Evolutionary conservation across 1,284 basidiomycete genomes (phyloP).

Genomic region (Boletus hoseneyae): DNA sequence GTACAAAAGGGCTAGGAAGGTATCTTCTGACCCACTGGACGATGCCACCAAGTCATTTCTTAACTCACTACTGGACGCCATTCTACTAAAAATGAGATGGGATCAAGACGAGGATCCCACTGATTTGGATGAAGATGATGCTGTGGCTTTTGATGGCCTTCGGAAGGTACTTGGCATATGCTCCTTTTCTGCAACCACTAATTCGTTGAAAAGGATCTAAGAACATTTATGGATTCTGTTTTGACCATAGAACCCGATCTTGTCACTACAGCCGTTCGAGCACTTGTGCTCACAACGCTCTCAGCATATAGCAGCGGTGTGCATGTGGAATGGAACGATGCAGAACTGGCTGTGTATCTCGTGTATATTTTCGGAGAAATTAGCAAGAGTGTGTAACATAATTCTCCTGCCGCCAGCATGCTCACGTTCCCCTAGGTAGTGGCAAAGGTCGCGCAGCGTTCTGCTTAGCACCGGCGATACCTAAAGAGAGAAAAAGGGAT

Average conservation of each 20-base stretch:
- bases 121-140: constrained; percentile 88
- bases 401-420: background rate
- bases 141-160: constrained; percentile 79
- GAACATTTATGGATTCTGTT: constrained; percentile 79
- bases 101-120: constrained; percentile 77
- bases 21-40: constrained; percentile 63
- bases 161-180: constrained; percentile 59
- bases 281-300: constrained; percentile 73
- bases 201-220: constrained; percentile 59
- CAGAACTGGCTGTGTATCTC: constrained; percentile 89
- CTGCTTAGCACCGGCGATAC: constrained; percentile 62
- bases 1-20: constrained; percentile 79
- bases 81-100: constrained; percentile 93
- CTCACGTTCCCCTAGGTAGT: constrained; percentile 43
- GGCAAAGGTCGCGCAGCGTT: constrained; percentile 76
- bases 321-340: constrained; percentile 85
- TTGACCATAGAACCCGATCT: constrained; percentile 79
- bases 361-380: constrained; percentile 95
- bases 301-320: constrained; percentile 58
- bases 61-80: constrained; percentile 72
- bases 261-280: constrained; percentile 68
- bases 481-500: constrained; percentile 63
- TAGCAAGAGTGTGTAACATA: constrained; percentile 59
- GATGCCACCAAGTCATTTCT: constrained; percentile 80
- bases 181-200: constrained; percentile 5